phyloP scores from a whole-genome alignment of 306 rosid species.

The Vicia faba region DNA sequence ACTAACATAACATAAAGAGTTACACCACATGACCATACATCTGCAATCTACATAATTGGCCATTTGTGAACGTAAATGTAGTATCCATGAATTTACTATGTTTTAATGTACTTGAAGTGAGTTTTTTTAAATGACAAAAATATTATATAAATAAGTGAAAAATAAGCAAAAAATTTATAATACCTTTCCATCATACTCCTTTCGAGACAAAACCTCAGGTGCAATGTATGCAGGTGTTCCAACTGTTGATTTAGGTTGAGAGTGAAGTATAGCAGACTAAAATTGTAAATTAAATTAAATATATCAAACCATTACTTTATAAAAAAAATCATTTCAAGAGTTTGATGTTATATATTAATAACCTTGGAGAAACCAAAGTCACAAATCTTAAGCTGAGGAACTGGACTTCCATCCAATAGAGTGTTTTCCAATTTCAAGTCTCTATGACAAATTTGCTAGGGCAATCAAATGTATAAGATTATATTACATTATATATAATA shows the following conservation, averaged over 20 bases:
- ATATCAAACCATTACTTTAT: background rate
- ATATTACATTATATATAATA: background rate
- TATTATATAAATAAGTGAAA: no score
- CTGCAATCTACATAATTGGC: conserved; percentile 66
- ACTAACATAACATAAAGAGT: conserved; percentile 85
- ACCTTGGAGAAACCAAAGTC: conserved; percentile 99
- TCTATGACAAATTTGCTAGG: conserved; percentile 88
- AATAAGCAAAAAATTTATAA: background rate
- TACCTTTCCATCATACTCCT: conserved; percentile 95
- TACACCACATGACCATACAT: conserved; percentile 99
- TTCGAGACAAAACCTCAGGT: conserved; percentile 78
- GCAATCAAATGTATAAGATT: conserved; percentile 16
- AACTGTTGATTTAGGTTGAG: conserved; percentile 85
- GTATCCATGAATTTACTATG: no score
- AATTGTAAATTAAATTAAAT: conserved; percentile 16
- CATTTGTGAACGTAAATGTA: background rate
- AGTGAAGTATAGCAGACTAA: conserved; percentile 84
- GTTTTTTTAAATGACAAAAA: no score
- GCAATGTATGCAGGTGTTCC: conserved; percentile 98
- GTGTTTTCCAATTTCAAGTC: conserved; percentile 94
- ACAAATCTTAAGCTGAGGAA: conserved; percentile 84
- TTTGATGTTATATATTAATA: background rate
- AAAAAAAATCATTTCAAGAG: background rate
- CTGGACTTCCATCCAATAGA: conserved; percentile 82
- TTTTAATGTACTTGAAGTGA: no score